These are phyloP conservation scores for Pugionium cornutum DNA, from an alignment of 345 rosid genomes.

Conservation along the genomic window DNA sequence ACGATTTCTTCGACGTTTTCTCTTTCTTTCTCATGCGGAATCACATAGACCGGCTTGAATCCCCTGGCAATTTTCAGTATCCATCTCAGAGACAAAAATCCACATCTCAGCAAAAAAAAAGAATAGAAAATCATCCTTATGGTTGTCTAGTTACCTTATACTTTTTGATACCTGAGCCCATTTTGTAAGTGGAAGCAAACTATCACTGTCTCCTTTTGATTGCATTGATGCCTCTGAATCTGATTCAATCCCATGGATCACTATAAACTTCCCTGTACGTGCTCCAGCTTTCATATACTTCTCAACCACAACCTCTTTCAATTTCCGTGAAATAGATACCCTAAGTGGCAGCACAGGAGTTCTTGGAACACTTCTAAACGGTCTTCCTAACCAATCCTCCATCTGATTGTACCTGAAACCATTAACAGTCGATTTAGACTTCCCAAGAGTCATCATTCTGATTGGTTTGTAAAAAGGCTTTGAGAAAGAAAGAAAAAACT, in stretches of 20 bases:
- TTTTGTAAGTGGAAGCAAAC: constrained; percentile 65
- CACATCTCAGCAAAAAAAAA: constrained; percentile 1
- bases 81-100: constrained; percentile 2
- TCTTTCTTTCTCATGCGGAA: constrained; percentile 91
- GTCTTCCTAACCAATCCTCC: constrained; percentile 84
- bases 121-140: not conserved
- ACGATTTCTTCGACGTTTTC: constrained; percentile 83
- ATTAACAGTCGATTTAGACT: constrained; percentile 1
- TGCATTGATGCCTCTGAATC: constrained; percentile 96
- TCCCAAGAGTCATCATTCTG: not conserved
- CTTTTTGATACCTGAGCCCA: constrained; percentile 69
- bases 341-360: constrained; percentile 60
- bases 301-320: constrained; percentile 71
- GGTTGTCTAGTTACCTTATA: constrained; percentile 50
- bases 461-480: not conserved
- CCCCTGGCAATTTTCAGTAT: constrained; percentile 46
- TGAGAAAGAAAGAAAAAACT: constrained; percentile 31
- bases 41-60: constrained; percentile 70
- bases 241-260: constrained; percentile 92
- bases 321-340: constrained; percentile 76
- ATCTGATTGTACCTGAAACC: constrained; percentile 76
- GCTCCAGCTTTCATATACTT: constrained; percentile 72
- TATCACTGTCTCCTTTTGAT: constrained; percentile 75
- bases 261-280: constrained; percentile 75
- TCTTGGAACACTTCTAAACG: constrained; percentile 77